These are phyloP conservation scores for Nigrospora sphaerica DNA, from an alignment of 2,329 filamentous ascomycete species.

Conservation along the genomic window DNA sequence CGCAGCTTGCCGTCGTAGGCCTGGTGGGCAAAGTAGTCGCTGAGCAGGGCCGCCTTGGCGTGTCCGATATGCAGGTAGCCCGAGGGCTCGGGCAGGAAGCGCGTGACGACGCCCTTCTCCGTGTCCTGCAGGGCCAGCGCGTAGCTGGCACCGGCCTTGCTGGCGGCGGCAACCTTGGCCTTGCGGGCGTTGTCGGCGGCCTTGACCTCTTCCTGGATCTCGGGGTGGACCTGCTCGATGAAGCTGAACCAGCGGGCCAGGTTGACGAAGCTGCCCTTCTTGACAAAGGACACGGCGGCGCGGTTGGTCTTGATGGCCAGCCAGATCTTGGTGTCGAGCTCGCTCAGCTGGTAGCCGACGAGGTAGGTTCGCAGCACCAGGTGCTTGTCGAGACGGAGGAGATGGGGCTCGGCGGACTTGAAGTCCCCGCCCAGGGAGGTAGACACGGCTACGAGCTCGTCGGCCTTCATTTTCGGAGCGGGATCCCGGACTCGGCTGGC, in stretches of 20 bases:
- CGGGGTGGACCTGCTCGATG: constrained; percentile 73
- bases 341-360: constrained; percentile 69
- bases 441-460: constrained; percentile 46
- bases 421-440: constrained; percentile 59
- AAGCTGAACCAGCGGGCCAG: constrained; percentile 82
- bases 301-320: constrained; percentile 75
- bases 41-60: constrained; percentile 86
- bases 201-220: constrained; percentile 66
- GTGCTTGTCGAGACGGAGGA: constrained; percentile 77
- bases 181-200: constrained; percentile 60
- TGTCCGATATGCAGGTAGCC: constrained; percentile 95
- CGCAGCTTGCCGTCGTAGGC: constrained; percentile 87
- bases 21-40: constrained; percentile 94
- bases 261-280: constrained; percentile 70
- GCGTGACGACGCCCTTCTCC: constrained; percentile 81
- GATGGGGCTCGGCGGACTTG: constrained; percentile 69
- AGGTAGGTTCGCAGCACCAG: constrained; percentile 82
- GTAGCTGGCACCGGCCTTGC: constrained; percentile 78
- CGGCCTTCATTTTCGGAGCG: constrained; percentile 43
- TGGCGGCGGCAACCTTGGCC: constrained; percentile 60
- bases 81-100: constrained; percentile 91
- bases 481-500: constrained; percentile 4
- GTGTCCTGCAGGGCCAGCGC: constrained; percentile 81
- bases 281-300: constrained; percentile 73
- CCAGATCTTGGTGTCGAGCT: constrained; percentile 78